Conservation (phyloP, 768 basidiomycete species). For the Rhodocollybia butyracea region DNA sequence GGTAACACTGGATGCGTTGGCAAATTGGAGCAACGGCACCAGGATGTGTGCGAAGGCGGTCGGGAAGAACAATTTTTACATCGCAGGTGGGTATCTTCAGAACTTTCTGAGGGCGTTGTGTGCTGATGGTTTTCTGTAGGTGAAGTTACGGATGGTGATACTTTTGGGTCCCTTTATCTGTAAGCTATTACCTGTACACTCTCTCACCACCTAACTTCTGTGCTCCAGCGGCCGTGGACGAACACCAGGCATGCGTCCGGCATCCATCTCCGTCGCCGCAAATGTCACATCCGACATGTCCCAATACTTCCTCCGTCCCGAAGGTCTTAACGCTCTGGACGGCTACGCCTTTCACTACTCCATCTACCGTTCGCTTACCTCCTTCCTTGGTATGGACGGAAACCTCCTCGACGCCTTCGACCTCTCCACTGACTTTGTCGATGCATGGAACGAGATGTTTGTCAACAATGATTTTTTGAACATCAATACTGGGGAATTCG, state of each 20-base stretch:
- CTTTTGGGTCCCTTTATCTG: slow-evolving; percentile 85
- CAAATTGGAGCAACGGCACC: slow-evolving; percentile 71
- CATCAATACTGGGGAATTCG: slow-evolving; percentile 55
- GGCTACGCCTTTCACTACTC: slow-evolving; percentile 92
- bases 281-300: slow-evolving; percentile 58
- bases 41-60: slow-evolving; percentile 68
- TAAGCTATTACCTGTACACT: slow-evolving; percentile 27
- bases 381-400: slow-evolving; percentile 95
- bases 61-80: slow-evolving; percentile 86
- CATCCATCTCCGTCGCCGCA: slow-evolving; percentile 65
- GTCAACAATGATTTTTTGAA: slow-evolving; percentile 87
- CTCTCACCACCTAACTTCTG: not conserved
- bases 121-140: slow-evolving; percentile 32
- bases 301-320: slow-evolving; percentile 78
- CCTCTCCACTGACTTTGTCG: slow-evolving; percentile 63
- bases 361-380: slow-evolving; percentile 79
- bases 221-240: slow-evolving; percentile 78
- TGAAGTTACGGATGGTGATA: slow-evolving; percentile 93
- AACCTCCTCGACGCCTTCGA: slow-evolving; percentile 91
- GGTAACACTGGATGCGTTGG: slow-evolving; percentile 78
- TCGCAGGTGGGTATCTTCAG: slow-evolving; percentile 34
- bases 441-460: slow-evolving; percentile 91
- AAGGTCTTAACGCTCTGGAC: slow-evolving; percentile 64
- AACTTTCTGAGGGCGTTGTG: too few relatives aligned
- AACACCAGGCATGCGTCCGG: slow-evolving; percentile 66